Percentiles rank a stretch among this genome's conserved stretches.
phyloP scores from a whole-genome alignment of 108 stramenopile genomes.

The Cyclotella atomus region DNA sequence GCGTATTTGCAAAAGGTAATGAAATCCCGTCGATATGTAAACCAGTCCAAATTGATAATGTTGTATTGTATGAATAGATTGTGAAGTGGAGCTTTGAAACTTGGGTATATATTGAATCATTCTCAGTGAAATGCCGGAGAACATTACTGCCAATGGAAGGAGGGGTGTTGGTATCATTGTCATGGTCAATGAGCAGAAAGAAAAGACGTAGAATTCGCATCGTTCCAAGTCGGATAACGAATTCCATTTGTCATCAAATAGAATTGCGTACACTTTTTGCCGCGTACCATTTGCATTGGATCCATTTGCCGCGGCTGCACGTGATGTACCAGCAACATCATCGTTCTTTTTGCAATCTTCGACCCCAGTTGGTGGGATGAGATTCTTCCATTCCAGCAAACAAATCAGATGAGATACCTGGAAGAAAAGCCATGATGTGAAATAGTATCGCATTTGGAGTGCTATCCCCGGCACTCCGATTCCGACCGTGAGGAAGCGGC shows the following conservation, averaged over 20 bases:
- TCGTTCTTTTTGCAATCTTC: neutral
- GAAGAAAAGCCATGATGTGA: conserved; percentile 64
- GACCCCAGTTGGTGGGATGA: conserved; percentile 11
- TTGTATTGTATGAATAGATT: conserved; percentile 20
- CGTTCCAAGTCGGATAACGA: conserved; percentile 17
- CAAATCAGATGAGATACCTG: conserved; percentile 58
- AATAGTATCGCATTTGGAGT: conserved; percentile 42
- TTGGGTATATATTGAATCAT: conserved; percentile 28
- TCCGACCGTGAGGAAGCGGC: conserved; percentile 69
- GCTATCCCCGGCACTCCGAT: conserved; percentile 77
- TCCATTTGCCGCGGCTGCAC: too few species aligned
- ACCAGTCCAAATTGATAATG: conserved; percentile 68
- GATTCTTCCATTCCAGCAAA: conserved; percentile 55
- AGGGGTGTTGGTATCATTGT: conserved; percentile 26
- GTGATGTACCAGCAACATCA: neutral
- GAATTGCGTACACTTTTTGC: neutral
- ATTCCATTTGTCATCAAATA: neutral
- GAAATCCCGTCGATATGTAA: conserved; percentile 70
- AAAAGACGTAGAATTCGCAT: conserved; percentile 25
- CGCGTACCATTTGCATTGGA: neutral
- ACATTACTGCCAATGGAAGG: conserved; percentile 25
- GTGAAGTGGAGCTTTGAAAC: conserved; percentile 9
- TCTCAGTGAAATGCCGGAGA: conserved; percentile 19
- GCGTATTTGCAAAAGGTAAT: conserved; percentile 49
- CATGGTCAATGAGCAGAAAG: conserved; percentile 25